Evolutionary conservation across 2,329 filamentous ascomycete species (phyloP), one percentile per base, ranked within the genome.

Genomic region (Nothophoma quercina): DNA sequence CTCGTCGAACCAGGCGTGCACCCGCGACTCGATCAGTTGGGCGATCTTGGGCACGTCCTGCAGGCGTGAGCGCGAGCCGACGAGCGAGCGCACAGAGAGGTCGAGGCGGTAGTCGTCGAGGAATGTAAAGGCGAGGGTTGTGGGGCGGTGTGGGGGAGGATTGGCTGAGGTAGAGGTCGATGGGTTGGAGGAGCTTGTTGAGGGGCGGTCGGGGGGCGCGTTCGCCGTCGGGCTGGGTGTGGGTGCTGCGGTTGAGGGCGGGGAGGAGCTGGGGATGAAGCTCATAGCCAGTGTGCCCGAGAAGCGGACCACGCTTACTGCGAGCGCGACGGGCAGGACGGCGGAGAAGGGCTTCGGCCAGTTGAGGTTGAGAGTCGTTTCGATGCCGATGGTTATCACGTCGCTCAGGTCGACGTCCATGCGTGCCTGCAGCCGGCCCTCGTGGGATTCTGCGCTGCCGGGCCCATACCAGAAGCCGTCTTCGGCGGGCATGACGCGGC

Each of bases 361-460:
- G 75, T 99, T 99, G 49, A 99, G 83, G 39, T 96, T 82, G 57
- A 99, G 79, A 65, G 95, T 96, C 3, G 95, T 99, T 78, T 99
- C 95, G 21, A 99, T 83, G 0, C 92, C 95, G 46, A 99, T 80
- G 0, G 95, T 99, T 54, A 99, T 91, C 75, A 96, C 93, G 75
- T 99, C 95, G 75, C 90, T 95, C 52, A 99, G 78, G 73, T 99
- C 95, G 28, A 99, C 93, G 74, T 99, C 95, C 90, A 99, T 96
- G 53, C 93, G 82, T 1, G 95, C 95, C 74, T 99, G 95, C 16
- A 99, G 80, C 30, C 93, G 83, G 0, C 88, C 88, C 18, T 91
- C 91, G 45, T 85, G 84, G 26, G 80, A 79, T 56, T 82, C 78
- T 12, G 60, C 50, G 16, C 82, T 82, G 72, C 49, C 77, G 6